phyloP scores from a whole-genome alignment of 148 eudicot species.

The Silene uniflora region DNA sequence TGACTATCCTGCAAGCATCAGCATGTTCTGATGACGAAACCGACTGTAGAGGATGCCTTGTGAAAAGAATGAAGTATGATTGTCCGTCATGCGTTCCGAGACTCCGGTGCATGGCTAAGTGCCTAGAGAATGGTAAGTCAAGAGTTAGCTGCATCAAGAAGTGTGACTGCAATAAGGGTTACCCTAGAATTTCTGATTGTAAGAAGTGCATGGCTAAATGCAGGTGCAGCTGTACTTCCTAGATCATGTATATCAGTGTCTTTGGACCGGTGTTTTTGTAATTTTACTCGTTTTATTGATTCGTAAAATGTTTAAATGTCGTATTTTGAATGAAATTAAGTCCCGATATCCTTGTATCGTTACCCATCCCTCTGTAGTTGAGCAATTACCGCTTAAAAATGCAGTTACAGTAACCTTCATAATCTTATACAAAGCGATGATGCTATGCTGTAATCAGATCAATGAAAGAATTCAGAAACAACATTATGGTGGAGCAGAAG shows the following conservation, averaged over 20 bases:
- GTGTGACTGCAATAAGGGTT: constrained; percentile 56
- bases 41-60: constrained; percentile 51
- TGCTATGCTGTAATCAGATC: too few relatives aligned
- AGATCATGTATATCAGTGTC: background rate
- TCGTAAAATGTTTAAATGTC: background rate
- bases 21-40: constrained; percentile 45
- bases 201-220: constrained; percentile 68
- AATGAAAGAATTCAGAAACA: too few relatives aligned
- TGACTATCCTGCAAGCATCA: constrained; percentile 17
- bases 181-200: constrained; percentile 61
- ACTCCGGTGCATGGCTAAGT: constrained; percentile 70
- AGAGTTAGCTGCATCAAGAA: constrained; percentile 41
- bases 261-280: background rate
- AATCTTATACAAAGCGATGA: too few relatives aligned
- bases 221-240: constrained; percentile 57
- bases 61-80: constrained; percentile 40
- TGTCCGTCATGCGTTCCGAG: constrained; percentile 59
- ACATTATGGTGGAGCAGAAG: too few relatives aligned
- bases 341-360: too few relatives aligned
- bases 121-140: constrained; percentile 53
- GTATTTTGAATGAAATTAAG: background rate
- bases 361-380: too few relatives aligned
- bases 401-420: too few relatives aligned
- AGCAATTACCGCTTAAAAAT: too few relatives aligned
- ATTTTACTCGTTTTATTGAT: background rate